Conservation (phyloP, 2,329 filamentous ascomycete genomes). For the Meredithiella fracta region DNA sequence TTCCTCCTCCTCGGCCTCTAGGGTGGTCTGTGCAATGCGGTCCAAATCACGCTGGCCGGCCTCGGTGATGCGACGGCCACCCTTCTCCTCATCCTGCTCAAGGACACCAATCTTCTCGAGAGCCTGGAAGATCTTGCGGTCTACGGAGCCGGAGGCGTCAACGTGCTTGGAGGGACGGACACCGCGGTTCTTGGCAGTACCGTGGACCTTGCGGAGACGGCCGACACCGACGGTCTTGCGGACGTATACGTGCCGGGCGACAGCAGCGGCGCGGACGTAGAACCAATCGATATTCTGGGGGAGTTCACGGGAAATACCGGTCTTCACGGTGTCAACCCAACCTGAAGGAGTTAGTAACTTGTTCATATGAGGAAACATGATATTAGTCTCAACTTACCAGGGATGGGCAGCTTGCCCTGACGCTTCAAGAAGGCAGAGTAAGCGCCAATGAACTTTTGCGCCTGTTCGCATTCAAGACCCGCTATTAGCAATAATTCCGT, state of each 20-base stretch:
- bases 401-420: slow-evolving; percentile 82
- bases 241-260: slow-evolving; percentile 97
- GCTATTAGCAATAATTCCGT: slow-evolving; percentile 58
- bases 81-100: slow-evolving; percentile 96
- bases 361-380: slow-evolving; percentile 7
- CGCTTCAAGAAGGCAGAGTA: slow-evolving; percentile 86
- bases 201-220: slow-evolving; percentile 92
- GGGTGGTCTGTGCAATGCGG: slow-evolving; percentile 72
- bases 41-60: slow-evolving; percentile 97
- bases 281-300: slow-evolving; percentile 98
- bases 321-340: slow-evolving; percentile 99
- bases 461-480: slow-evolving; percentile 35
- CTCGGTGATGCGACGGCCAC: slow-evolving; percentile 95
- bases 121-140: slow-evolving; percentile 93
- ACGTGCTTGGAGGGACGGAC: slow-evolving; percentile 84
- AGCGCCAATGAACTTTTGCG: slow-evolving; percentile 76
- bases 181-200: slow-evolving; percentile 92
- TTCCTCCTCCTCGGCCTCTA: slow-evolving; percentile 54
- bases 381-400: slow-evolving; percentile 42
- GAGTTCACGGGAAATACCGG: slow-evolving; percentile 88
- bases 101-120: slow-evolving; percentile 99
- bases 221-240: slow-evolving; percentile 98
- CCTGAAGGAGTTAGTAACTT: slow-evolving; percentile 31
- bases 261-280: slow-evolving; percentile 76
- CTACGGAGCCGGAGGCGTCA: slow-evolving; percentile 83